A percentile compares a stretch with the other conserved stretches of the same genome.
phyloP scores from a whole-genome alignment of 2,329 filamentous ascomycete genomes.

The Fusarium circinatum region DNA sequence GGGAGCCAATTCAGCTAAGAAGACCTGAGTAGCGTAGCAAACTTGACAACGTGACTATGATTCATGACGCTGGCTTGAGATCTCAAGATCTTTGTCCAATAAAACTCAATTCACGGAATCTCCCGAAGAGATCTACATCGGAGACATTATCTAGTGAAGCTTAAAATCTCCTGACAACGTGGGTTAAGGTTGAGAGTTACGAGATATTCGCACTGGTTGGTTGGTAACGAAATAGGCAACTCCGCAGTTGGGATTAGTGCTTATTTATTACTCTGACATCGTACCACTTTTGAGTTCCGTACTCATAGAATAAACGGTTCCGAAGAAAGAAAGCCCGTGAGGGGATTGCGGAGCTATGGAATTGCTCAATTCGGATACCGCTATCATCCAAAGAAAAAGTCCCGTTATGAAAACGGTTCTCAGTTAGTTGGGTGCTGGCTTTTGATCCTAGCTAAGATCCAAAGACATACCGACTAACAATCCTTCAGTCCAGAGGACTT shows the following conservation, averaged over 20 bases:
- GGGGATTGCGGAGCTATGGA: not conserved
- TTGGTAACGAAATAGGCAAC: not conserved
- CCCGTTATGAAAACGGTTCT: not conserved
- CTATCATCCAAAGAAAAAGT: not conserved
- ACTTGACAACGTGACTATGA: not conserved
- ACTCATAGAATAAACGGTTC: not conserved
- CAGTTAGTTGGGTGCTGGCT: no score
- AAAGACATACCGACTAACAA: not conserved
- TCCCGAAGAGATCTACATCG: conserved; percentile 1
- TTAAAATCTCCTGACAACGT: not conserved
- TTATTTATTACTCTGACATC: not conserved
- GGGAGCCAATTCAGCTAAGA: not conserved
- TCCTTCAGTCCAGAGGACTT: not conserved
- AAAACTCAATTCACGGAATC: not conserved
- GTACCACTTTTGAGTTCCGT: not conserved
- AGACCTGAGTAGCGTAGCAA: not conserved
- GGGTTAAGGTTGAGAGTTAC: not conserved
- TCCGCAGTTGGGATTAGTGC: not conserved
- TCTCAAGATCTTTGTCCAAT: not conserved
- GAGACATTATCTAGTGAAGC: not conserved
- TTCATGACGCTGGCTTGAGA: not conserved
- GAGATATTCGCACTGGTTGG: not conserved
- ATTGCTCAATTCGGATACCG: not conserved
- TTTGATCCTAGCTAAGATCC: not conserved
- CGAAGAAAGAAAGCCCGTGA: not conserved